Evolutionary conservation across 1,284 basidiomycete species (phyloP).

Genomic region (Cerioporus squamosus): DNA sequence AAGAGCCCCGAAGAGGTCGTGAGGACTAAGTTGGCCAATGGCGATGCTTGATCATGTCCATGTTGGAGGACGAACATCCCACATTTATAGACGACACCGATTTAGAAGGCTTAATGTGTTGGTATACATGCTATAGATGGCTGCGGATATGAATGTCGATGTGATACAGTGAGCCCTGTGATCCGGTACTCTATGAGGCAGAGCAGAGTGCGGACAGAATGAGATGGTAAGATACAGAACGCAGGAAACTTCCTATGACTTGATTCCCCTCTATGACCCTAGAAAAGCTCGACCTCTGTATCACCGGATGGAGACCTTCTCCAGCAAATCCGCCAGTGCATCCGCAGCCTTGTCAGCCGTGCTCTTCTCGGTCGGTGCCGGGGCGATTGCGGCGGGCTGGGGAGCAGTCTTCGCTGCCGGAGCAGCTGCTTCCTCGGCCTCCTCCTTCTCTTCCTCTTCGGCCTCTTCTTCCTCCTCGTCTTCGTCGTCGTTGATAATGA

Average conservation of each 20-base stretch:
- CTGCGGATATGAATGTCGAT: slow-evolving; percentile 1
- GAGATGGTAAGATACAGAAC: slow-evolving; percentile 22
- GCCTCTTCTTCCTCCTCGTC: slow-evolving; percentile 81
- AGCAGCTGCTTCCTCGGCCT: slow-evolving; percentile 41
- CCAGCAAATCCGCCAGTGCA: slow-evolving; percentile 64
- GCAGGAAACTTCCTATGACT: slow-evolving; percentile 6
- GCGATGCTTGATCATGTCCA: neutral
- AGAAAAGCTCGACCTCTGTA: neutral
- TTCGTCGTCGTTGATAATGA: slow-evolving; percentile 69
- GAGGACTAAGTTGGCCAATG: neutral
- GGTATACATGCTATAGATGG: slow-evolving; percentile 25
- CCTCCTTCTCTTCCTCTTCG: slow-evolving; percentile 49
- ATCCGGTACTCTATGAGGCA: slow-evolving; percentile 7
- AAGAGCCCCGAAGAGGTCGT: slow-evolving; percentile 42
- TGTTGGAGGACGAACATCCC: too few relatives aligned
- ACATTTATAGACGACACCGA: slow-evolving; percentile 1
- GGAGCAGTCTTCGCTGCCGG: slow-evolving; percentile 33
- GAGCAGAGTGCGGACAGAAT: neutral
- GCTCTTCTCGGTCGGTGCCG: slow-evolving; percentile 24
- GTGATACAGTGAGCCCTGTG: slow-evolving; percentile 10
- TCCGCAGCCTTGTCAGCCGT: slow-evolving; percentile 47
- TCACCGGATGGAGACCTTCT: slow-evolving; percentile 52
- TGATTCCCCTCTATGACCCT: slow-evolving; percentile 7
- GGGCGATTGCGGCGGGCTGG: slow-evolving; percentile 25
- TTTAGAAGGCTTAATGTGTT: slow-evolving; percentile 11